Base-by-base conservation (phyloP, 2,329 filamentous ascomycete species). In the Hymenoscyphus albidus region DNA sequence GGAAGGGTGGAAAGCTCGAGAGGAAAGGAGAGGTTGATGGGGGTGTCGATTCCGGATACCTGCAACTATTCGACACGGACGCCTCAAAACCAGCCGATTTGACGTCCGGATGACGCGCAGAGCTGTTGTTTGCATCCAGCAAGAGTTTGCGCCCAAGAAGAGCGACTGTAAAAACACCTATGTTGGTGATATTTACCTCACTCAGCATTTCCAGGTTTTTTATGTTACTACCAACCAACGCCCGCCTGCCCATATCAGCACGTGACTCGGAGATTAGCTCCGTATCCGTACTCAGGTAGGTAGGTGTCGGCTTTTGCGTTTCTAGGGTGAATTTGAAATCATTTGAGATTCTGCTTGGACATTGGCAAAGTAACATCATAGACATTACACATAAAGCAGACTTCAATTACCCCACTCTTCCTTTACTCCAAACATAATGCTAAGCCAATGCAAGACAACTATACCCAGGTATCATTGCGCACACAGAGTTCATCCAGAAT, bases 71-170 rank as follows among this genome's bases (percentile, higher is more conserved):
- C 73, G 74, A 68, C 74, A 75, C 57, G 70, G 64, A 59, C 66
- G 62, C 65, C 71, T 69, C 59, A 67, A 66, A 60, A 70, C 65
- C 58, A 72, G 70, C 69, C 66, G 66, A 18, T 66, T 67, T 65
- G 70, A 70, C 69, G 69, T 72, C 54, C 72, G 70, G 65, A 75
- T 63, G 59, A 65, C 72, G 64, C 68, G 64, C 54, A 73, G 63
- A 65, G 69, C 68, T 72, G 69, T 68, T 56, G 72, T 70, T 70
- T 75, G 74, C 74, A 76, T 76, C 66, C 73, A 70, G 71, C 54
- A 69, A 55, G 38, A 32, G 16, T 66, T 69, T 69, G 67, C 67
- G 72, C 73, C 70, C 69, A 42, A 63, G 59, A 27, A 62, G 71
- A 71, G 72, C 72, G 68, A 59, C 63, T 67, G 57, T 59, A 51